Base-by-base conservation (phyloP, 306 rosid genomes). In the Quercus dentata region DNA sequence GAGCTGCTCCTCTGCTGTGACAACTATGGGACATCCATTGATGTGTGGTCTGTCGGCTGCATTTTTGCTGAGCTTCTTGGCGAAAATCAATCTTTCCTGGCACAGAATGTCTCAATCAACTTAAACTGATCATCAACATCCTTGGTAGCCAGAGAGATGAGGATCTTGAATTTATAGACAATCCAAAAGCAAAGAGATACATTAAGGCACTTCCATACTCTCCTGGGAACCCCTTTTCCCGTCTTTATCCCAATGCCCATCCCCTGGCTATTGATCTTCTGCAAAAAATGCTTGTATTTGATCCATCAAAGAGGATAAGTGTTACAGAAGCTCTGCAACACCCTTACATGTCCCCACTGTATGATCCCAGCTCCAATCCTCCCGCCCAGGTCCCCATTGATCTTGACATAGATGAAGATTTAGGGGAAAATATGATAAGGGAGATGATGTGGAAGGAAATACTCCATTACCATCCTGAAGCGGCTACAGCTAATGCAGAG, bases 11-110 rank as follows among this genome's bases (percentile, higher is more conserved):
- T 94, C 21, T 92, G 97, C 86, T 94, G 98, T 65, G 98, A 94
- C 87, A 89, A 92, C 81, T 94, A 92, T 10, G 97, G 93, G 56
- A 91, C 94, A 25, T 87, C 98, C 15, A 94, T 94, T 73, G 98
- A 94, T 83, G 94, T 94, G 56, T 94, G 98, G 98, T 94, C 98
- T 74, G 94, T 94, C 20, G 97, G 97, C 57, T 92, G 98, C 89
- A 92, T 94, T 85, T 92, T 94, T 79, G 97, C 97, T 0, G 97
- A 94, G 87, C 94, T 94, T 81, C 92, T 94, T 62, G 97, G 97
- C 57, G 97, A 58, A 94, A 91, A 67, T 93, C 97, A 1, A 76
- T 94, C 82, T 94, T 94, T 84, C 97, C 97, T 0, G 97, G 97
- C 27, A 91, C 97, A 4, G 94, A 94, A 59, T 92, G 97, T 82